Percentiles rank a stretch among this genome's conserved stretches.
Evolutionary conservation across 495 filamentous ascomycete genomes (phyloP).

Genomic region (Xylaria curta): DNA sequence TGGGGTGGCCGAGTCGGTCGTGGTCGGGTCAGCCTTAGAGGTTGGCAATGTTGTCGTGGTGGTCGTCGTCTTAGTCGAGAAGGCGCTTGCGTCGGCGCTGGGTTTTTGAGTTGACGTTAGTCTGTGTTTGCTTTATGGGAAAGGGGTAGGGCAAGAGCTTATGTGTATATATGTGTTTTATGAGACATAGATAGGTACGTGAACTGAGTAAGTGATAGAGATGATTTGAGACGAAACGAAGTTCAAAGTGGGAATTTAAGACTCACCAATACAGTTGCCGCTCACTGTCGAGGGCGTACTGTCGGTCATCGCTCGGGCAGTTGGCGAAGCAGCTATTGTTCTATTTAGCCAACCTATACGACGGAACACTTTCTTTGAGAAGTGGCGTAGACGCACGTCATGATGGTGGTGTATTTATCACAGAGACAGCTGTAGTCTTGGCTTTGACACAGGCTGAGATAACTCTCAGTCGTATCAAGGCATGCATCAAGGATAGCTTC

Average conservation of each 20-base stretch:
- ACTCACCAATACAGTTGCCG: conserved; percentile 49
- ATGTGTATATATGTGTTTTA: neutral
- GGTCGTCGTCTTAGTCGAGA: conserved; percentile 34
- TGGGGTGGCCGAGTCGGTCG: neutral
- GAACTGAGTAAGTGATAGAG: neutral
- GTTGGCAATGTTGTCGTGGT: conserved; percentile 17
- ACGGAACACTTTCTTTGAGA: neutral
- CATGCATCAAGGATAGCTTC: conserved; percentile 55
- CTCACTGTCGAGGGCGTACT: conserved; percentile 37
- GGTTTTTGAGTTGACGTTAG: neutral
- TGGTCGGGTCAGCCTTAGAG: neutral
- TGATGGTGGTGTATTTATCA: conserved; percentile 42
- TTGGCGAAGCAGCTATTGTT: conserved; percentile 53
- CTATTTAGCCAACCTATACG: neutral
- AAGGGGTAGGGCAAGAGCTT: neutral
- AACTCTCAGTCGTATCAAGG: conserved; percentile 45
- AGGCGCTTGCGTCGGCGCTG: conserved; percentile 44
- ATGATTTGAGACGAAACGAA: neutral
- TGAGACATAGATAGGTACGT: neutral
- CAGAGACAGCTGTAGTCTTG: conserved; percentile 52
- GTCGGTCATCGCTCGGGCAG: conserved; percentile 52
- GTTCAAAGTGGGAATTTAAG: neutral
- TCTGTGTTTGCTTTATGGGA: neutral
- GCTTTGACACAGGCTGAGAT: conserved; percentile 43
- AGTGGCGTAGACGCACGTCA: conserved; percentile 41